Base-by-base conservation (phyloP, 495 filamentous ascomycete species). In the Xylaria telfairii region DNA sequence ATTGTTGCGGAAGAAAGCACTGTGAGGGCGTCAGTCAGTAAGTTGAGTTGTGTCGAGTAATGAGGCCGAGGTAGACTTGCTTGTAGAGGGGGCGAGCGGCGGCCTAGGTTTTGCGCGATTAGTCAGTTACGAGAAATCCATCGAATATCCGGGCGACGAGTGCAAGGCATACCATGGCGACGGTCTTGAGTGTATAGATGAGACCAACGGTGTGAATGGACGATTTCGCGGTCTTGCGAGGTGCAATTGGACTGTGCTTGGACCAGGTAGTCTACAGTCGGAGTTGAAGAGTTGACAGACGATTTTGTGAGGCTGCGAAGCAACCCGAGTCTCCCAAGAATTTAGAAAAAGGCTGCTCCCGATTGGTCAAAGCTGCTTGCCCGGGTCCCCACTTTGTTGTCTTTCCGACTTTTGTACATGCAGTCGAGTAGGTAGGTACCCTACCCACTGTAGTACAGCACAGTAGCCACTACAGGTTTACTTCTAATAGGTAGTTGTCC, bases 1-100 rank as follows among this genome's bases (percentile, higher is more conserved):
- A 85, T 99, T 98, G 77, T 86, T 88, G 80, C 91, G 90, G 85
- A 98, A 90, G 75, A 99, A 77, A 77, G 87, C 79, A 85, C 96
- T 98, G 83, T 32, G 32, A 42, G 21, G 64, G 67, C 69, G 73
- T 72, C 64, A 62, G 57, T 57, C 32, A 41, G 47, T 53, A 34
- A 63, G 26, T 59, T 30, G 39, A 59, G 47, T 65, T 15, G 39
- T 42, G 47, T 26, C 24, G 28, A 49, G 19, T 39, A 26, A 59
- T n/a, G 47, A 39, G 60, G 9, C 37, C 24, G 46, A 49, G 71
- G 72, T 83, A 57, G 83, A 90, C 92, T 84, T 92, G 88, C 93
- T 93, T 93, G 91, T 96, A 97, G 84, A 95, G 75, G 76, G 83
- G 77, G 78, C 53, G 53, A 60, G 24, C 42, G 26, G 42, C 32